Percentiles rank a stretch among this genome's conserved stretches.
These are phyloP conservation scores for Xylaria digitata DNA, from an alignment of 2,329 filamentous ascomycete species.

Conservation along the genomic window DNA sequence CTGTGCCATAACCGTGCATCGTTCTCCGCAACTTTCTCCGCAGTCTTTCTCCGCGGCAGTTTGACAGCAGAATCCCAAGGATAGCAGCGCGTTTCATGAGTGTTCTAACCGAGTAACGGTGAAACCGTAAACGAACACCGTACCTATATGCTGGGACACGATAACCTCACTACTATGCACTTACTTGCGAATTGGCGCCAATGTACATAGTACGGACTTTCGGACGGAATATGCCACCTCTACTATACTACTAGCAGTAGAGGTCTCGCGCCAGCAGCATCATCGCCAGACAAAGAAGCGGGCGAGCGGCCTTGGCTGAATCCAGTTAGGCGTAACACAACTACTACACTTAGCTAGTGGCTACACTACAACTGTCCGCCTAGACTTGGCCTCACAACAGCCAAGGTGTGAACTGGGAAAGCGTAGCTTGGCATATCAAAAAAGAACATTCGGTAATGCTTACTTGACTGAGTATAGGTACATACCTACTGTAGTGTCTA, in stretches of 20 bases:
- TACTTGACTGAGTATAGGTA: constrained; percentile 3
- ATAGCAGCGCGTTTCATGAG: constrained; percentile 22
- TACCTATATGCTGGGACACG: neutral
- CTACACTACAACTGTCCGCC: constrained; percentile 1
- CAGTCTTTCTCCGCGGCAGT: neutral
- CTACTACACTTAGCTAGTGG: neutral
- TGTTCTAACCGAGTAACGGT: neutral
- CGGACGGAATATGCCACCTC: constrained; percentile 24
- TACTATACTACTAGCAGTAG: too few relatives aligned
- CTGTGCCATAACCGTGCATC: constrained; percentile 16
- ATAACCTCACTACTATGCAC: neutral
- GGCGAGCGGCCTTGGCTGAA: neutral
- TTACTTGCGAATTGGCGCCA: constrained; percentile 13
- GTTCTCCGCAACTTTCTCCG: constrained; percentile 21
- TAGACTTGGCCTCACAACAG: constrained; percentile 15
- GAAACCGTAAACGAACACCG: constrained; percentile 9
- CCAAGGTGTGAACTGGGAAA: constrained; percentile 12
- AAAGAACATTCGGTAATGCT: constrained; percentile 10
- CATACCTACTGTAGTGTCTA: neutral
- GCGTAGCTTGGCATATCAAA: neutral
- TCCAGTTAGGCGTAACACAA: neutral
- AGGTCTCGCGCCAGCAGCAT: neutral
- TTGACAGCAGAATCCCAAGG: neutral
- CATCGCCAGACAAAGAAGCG: neutral
- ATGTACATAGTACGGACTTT: too few relatives aligned